Base-by-base conservation (phyloP, 306 rosid species). In the Purshia tridentata region DNA sequence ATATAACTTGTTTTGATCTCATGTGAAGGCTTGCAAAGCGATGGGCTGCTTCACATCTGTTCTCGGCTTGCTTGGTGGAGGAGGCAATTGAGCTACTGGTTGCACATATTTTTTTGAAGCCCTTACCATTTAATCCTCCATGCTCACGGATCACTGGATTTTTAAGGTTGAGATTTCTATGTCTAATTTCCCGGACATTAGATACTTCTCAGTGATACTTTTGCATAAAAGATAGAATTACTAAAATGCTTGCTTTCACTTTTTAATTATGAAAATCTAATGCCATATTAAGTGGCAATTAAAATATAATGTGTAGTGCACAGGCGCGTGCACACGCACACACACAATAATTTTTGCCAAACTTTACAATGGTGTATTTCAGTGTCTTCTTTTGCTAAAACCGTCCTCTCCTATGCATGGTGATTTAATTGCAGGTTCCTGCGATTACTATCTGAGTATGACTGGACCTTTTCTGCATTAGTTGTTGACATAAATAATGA, bases 21-120 rank as follows among this genome's bases (percentile, higher is more conserved):
- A 35, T 78, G 76, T 85, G 79, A 67, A 94, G 99, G 90, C 91
- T 94, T 77, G 99, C 99, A 78, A 94, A 94, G 80, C 84, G 95
- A 77, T 94, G 99, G 96, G 89, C 80, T 78, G 87, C 96, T 68
- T 89, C 97, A 10, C 99, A 94, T 90, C 83, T 94, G 66, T 89
- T 94, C 80, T 94, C 97, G 9, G 81, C 97, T 65, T 94, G 96
- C 88, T 81, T 94, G 87, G 87, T 65, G 75, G 99, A 89, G 84
- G 99, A 91, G 81, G 96, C 92, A 60, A 75, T 89, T 56, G 99
- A 91, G 82, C 84, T 94, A 35, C 80, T 94, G 93, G 99, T 89
- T 45, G 99, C 96, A 16, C 77, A 87, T 74, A 60, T 94, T 64
- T 94, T 89, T 77, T 80, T 94, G 37, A 88, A 88, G 83, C 91